Conservation (phyloP, 768 basidiomycete genomes). For the Boletus patriciae region DNA sequence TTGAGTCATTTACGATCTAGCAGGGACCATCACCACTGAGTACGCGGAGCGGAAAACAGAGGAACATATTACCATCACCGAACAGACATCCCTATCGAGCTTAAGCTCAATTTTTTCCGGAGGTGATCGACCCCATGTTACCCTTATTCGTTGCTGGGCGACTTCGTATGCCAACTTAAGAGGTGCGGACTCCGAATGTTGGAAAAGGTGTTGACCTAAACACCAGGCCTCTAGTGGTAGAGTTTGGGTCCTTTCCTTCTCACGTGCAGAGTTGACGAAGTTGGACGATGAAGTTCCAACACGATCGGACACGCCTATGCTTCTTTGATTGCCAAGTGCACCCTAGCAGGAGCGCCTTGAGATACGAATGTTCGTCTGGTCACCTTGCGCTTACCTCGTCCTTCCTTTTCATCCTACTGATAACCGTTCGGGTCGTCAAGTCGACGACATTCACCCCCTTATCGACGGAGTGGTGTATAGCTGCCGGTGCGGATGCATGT, state of each 20-base stretch:
- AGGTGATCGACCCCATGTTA: conserved; percentile 13
- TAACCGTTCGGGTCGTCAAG: not conserved
- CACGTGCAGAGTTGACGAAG: conserved; percentile 19
- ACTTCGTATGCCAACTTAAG: conserved; percentile 17
- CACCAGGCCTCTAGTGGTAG: conserved; percentile 31
- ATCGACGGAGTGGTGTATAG: not conserved
- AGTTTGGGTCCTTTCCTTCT: conserved; percentile 1
- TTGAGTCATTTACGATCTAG: conserved; percentile 27
- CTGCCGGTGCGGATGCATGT: conserved; percentile 2
- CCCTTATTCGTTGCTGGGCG: conserved; percentile 2
- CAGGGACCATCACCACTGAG: not conserved
- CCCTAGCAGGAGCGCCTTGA: conserved; percentile 11
- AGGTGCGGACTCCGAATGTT: conserved; percentile 11
- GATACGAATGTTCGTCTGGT: not conserved
- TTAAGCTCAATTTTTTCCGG: conserved; percentile 14
- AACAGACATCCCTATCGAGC: conserved; percentile 14
- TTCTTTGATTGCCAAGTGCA: not conserved
- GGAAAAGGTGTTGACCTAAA: conserved; percentile 24
- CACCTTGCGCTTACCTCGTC: conserved; percentile 19
- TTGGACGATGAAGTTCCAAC: conserved; percentile 32
- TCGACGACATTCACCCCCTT: conserved; percentile 3
- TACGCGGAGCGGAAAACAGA: not conserved
- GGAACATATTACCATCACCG: conserved; percentile 15
- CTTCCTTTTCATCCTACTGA: conserved; percentile 28
- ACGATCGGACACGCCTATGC: conserved; percentile 9